phyloP scores from a whole-genome alignment of 1,284 basidiomycete species.

The Flammula alnicola region DNA sequence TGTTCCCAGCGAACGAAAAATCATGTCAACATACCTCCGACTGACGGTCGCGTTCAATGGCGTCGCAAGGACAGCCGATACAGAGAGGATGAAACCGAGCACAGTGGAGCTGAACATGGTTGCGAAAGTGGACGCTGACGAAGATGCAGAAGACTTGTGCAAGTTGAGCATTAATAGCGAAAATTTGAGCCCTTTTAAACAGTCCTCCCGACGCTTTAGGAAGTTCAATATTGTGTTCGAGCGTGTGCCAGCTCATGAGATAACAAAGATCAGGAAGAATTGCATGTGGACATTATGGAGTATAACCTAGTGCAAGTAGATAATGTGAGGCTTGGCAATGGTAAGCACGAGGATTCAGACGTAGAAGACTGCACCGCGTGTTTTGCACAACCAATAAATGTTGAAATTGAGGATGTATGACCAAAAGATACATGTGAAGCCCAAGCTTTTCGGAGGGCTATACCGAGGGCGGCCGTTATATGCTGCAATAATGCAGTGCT shows the following conservation, averaged over 20 bases:
- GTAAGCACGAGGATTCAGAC: background rate
- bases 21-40: constrained; percentile 14
- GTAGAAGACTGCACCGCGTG: constrained; percentile 14
- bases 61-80: constrained; percentile 29
- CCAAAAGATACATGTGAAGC: background rate
- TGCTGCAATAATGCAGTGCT: background rate
- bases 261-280: background rate
- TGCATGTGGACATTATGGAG: constrained; percentile 2
- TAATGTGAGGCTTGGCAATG: background rate
- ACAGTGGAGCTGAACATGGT: constrained; percentile 32
- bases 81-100: constrained; percentile 28
- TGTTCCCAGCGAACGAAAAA: background rate
- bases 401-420: background rate
- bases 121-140: background rate
- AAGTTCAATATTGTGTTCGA: too few species aligned
- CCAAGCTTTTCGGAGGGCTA: background rate
- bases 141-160: constrained; percentile 7
- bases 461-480: background rate
- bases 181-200: constrained; percentile 10
- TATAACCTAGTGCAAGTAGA: background rate
- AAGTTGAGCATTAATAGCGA: background rate
- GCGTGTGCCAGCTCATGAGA: constrained; percentile 7
- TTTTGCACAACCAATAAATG: background rate
- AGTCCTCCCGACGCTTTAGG: too few species aligned
- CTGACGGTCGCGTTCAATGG: constrained; percentile 26